Base-by-base conservation (phyloP, 345 rosid genomes). In the Pugionium dolabratum region DNA sequence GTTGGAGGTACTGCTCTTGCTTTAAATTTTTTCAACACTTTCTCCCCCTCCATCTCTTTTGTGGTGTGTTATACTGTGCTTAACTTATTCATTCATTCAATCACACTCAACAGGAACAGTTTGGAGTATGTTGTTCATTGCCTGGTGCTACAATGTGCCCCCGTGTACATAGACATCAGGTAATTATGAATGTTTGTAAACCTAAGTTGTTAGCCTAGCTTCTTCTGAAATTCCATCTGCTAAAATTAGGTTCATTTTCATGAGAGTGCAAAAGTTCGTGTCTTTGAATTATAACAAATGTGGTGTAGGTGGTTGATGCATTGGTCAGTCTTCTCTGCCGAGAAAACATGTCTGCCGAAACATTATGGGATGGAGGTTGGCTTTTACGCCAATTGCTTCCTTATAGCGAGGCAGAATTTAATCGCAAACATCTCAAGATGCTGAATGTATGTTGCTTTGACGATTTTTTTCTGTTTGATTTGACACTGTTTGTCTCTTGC, bases 351-450 rank as follows among this genome's bases (percentile, higher is more conserved):
- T 81, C 94, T 42, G 90, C 97, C 5, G 99, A 95, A 78, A 89
- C 88, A 45, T 73, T 91, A 77, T 87, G 99, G 99, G 86, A 82
- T 78, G 97, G 96, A 52, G 97, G 97, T 37, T 95, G 99, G 99
- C 95, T 95, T 64, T 79, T 95, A 76, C 99, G 87, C 39, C 99
- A 95, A 66, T 77, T 95, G 74, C 95, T 91, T 72, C 97, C 97
- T 67, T 83, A 95, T 51, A 88, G 89, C 26, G 84, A 87, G 77
- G 85, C 83, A 47, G 99, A 91, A 76, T 84, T 95, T 66, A 89
- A 87, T 75, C 76, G 78, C 42, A 83, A 82, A 69, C 97, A 95
- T 83, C 93, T 84, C 50, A 54, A 70, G 62, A 73, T 84, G 76
- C 77, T 95, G 63, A 84, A 83, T 75, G 99, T 89, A 76, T 61